Conservation (phyloP, 345 rosid species). For the Brassica nigra region DNA sequence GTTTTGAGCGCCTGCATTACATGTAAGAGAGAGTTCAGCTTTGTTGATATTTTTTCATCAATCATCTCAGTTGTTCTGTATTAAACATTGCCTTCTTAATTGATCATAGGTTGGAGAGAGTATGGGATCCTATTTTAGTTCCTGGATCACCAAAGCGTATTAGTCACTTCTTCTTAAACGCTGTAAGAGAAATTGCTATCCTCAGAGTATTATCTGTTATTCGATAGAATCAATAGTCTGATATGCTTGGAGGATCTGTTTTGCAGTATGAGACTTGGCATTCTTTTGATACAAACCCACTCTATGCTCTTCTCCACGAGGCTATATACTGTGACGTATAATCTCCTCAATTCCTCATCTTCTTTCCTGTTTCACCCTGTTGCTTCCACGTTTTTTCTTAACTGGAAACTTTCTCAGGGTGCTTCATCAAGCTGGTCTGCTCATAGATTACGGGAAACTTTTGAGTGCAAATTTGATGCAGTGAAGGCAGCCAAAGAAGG, state of each 20-base stretch:
- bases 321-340: slow-evolving; percentile 65
- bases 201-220: background rate
- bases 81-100: background rate
- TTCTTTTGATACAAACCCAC: slow-evolving; percentile 80
- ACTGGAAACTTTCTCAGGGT: slow-evolving; percentile 49
- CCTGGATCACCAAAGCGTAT: slow-evolving; percentile 67
- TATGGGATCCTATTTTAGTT: slow-evolving; percentile 87
- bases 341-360: background rate
- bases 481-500: slow-evolving; percentile 63
- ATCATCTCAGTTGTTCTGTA: background rate
- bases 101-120: slow-evolving; percentile 74
- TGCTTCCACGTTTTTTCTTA: slow-evolving; percentile 1
- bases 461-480: slow-evolving; percentile 67
- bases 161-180: slow-evolving; percentile 70
- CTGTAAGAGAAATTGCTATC: slow-evolving; percentile 51
- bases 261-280: slow-evolving; percentile 79
- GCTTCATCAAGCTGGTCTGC: slow-evolving; percentile 87
- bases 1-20: slow-evolving; percentile 92
- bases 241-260: slow-evolving; percentile 1
- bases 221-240: slow-evolving; percentile 20
- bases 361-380: background rate
- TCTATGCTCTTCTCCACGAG: slow-evolving; percentile 80
- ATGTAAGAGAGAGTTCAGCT: slow-evolving; percentile 58
- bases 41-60: background rate
- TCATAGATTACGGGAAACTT: slow-evolving; percentile 52